Evolutionary conservation across 2,329 filamentous ascomycete genomes (phyloP), one percentile per base, ranked within the genome.

Genomic region (Whalleya microplaca): DNA sequence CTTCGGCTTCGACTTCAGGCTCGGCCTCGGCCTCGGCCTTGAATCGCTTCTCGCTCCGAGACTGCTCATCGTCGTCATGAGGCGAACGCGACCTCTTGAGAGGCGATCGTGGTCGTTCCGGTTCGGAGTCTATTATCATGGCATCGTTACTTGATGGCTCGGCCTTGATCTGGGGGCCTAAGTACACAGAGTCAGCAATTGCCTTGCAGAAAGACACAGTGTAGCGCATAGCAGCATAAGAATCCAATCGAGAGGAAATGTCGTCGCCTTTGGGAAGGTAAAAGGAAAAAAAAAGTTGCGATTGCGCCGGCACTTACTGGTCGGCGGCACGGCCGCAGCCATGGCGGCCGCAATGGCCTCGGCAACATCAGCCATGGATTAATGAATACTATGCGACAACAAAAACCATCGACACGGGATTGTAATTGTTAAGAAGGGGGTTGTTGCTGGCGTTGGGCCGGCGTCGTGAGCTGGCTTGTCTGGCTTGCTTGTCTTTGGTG

Each of bases 311-410:
- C 32, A 62, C 59, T 62, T 56, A 62, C 59, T 60, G 4, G 56
- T 48, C 16, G 57, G 48, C 21, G 65, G 55, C 49, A 49, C 53
- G 42, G 56, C 64, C 37, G 65, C 68, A 55, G 63, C 64, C 56
- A 69, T 59, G 45, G 68, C 68, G n/a, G 68, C 68, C 45, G 67
- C 67, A 45, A 70, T 67, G 48, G 66, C 68, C 48, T 69, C 68
- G 55, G 66, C 68, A 46, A 69, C 67, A 50, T 69, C 68, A 58
- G 68, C 66, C 68, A 70, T 70, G 20, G 49, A 40, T 69, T 41
- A 56, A 49, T 45, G 51, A 49, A 48, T 41, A 45, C n/a, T 51
- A 50, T 42, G 55, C 53, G 50, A 60, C 52, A 50, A 32, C 7
- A 51, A 48, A n/a, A 54, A 29, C 51, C 56, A 57, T 61, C 23